Evolutionary conservation across 1,139 yeast genomes (phyloP).

Genomic region (Pichia inconspicua): DNA sequence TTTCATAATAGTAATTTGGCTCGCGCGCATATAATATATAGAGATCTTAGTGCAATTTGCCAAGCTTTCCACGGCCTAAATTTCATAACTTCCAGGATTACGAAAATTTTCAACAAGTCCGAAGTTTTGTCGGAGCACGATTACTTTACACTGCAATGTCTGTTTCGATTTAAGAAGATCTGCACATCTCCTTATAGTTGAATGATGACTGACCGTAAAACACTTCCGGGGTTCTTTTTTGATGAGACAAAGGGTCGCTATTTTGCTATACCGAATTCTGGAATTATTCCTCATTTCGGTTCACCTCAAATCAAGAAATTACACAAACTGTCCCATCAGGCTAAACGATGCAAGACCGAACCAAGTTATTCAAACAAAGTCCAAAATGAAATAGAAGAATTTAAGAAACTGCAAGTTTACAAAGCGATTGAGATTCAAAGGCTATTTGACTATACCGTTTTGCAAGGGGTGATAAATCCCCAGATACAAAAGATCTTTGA

Average conservation of each 20-base stretch:
- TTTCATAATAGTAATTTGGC: too few relatives aligned
- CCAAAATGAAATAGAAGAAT: neutral
- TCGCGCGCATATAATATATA: too few relatives aligned
- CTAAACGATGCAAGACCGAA: neutral
- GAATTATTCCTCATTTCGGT: neutral
- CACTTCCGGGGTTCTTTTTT: constrained; percentile 11
- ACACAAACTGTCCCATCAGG: neutral
- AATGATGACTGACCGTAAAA: constrained; percentile 3
- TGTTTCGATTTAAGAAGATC: too few relatives aligned
- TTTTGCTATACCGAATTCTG: constrained; percentile 10
- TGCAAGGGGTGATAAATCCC: neutral
- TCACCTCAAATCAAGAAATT: constrained; percentile 1
- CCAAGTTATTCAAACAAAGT: neutral
- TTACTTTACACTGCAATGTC: too few relatives aligned
- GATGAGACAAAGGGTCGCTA: constrained; percentile 9
- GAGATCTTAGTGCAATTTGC: too few relatives aligned
- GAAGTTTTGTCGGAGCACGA: too few relatives aligned
- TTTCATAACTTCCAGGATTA: too few relatives aligned
- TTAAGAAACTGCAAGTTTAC: neutral
- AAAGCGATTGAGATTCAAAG: neutral
- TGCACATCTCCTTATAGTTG: too few relatives aligned
- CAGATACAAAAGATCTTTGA: neutral
- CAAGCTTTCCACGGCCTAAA: too few relatives aligned
- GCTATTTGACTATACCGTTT: neutral
- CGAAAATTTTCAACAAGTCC: too few relatives aligned